A percentile compares a stretch with the other conserved stretches of the same genome.
phyloP scores from a whole-genome alignment of 768 basidiomycete species.

The Dendrothele bispora region DNA sequence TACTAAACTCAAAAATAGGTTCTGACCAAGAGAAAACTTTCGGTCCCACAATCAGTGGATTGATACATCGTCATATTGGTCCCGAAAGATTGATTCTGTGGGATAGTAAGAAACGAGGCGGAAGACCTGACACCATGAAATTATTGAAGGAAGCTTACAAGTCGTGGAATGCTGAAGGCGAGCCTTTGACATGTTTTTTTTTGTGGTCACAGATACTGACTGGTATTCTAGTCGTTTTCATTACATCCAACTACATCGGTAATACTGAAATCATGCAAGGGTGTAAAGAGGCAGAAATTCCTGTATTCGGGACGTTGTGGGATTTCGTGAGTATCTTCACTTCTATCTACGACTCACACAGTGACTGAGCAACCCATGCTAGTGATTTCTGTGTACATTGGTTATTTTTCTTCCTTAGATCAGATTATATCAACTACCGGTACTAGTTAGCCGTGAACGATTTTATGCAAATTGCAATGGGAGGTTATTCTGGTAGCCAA shows the following conservation, averaged over 20 bases:
- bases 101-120: slow-evolving; percentile 75
- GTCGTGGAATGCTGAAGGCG: slow-evolving; percentile 73
- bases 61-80: slow-evolving; percentile 69
- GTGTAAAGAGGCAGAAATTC: slow-evolving; percentile 68
- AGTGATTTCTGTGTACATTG: no score
- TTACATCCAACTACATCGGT: slow-evolving; percentile 81
- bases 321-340: slow-evolving; percentile 51
- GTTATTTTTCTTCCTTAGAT: no score
- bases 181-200: not conserved
- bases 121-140: slow-evolving; percentile 78
- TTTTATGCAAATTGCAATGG: no score
- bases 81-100: slow-evolving; percentile 75
- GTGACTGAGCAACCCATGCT: no score
- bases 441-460: no score
- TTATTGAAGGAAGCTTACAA: slow-evolving; percentile 67
- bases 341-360: no score
- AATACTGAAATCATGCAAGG: slow-evolving; percentile 81
- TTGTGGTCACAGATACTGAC: not conserved
- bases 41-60: slow-evolving; percentile 67
- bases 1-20: slow-evolving; percentile 36
- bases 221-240: slow-evolving; percentile 61
- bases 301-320: slow-evolving; percentile 70
- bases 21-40: slow-evolving; percentile 79
- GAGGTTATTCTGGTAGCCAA: no score
- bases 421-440: no score